These are phyloP conservation scores for Neobulgaria alba DNA, from an alignment of 2,329 filamentous ascomycete genomes.

Conservation along the genomic window DNA sequence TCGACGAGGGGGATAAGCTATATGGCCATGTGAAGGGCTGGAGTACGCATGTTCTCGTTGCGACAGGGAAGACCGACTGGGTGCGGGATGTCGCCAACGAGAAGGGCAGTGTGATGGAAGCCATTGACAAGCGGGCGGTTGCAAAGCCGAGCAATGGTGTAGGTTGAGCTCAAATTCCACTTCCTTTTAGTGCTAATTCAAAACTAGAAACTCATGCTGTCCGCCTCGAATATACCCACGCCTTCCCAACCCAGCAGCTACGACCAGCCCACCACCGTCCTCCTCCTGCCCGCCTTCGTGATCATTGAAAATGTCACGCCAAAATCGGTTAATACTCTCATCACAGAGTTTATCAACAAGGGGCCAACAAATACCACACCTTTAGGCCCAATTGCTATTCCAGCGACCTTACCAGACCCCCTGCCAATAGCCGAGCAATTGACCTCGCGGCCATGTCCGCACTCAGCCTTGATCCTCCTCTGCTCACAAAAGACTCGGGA, in stretches of 20 bases:
- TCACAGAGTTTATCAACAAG: constrained; percentile 59
- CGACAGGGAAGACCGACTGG: constrained; percentile 96
- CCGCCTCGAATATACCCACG: constrained; percentile 82
- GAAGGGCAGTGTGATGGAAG: constrained; percentile 76
- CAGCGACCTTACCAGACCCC: constrained; percentile 27
- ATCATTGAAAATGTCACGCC: constrained; percentile 79
- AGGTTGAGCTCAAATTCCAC: constrained; percentile 28
- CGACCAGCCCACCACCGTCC: constrained; percentile 63
- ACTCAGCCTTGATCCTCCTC: constrained; percentile 80
- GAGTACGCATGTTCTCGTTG: constrained; percentile 83
- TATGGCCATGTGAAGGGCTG: constrained; percentile 83
- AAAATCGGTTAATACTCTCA: constrained; percentile 59
- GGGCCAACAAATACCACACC: constrained; percentile 63
- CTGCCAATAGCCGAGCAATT: constrained; percentile 34
- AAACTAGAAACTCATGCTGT: constrained; percentile 72
- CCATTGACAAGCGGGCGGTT: constrained; percentile 47
- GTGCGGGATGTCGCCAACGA: constrained; percentile 82
- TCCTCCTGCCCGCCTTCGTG: constrained; percentile 79
- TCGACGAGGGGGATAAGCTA: constrained; percentile 69
- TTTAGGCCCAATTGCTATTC: constrained; percentile 51
- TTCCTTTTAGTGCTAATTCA: constrained; percentile 4
- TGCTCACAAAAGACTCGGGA: constrained; percentile 94
- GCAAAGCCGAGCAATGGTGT: constrained; percentile 60
- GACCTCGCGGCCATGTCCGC: constrained; percentile 60
- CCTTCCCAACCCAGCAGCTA: constrained; percentile 58